These are phyloP conservation scores for Orbilia javanica DNA, from an alignment of 2,329 filamentous ascomycete species.

Conservation along the genomic window DNA sequence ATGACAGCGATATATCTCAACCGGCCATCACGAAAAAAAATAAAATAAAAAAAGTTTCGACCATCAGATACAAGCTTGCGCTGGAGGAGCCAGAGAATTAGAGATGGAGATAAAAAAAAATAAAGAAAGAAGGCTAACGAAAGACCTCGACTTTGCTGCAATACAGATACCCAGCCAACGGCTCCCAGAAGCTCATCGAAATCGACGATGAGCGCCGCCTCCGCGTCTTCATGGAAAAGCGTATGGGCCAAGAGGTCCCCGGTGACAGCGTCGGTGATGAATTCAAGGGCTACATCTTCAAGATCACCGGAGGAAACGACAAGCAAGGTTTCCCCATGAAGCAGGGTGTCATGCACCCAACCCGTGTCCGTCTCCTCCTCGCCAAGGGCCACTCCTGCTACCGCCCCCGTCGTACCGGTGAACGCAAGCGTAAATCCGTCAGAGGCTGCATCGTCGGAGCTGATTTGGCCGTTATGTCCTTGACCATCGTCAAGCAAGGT, in stretches of 20 bases:
- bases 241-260: conserved; percentile 91
- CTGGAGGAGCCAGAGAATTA: not conserved
- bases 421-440: conserved; percentile 99
- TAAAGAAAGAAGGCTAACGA: not conserved
- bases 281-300: conserved; percentile 99
- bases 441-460: conserved; percentile 98
- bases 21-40: conserved; percentile 1
- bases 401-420: conserved; percentile 94
- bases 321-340: conserved; percentile 99
- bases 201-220: conserved; percentile 99
- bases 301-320: conserved; percentile 99
- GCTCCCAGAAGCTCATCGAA: conserved; percentile 99
- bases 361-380: conserved; percentile 97
- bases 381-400: conserved; percentile 97
- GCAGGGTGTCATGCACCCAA: conserved; percentile 99
- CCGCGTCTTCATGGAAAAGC: conserved; percentile 90
- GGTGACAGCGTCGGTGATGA: conserved; percentile 97
- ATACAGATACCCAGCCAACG: conserved; percentile 88
- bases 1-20: conserved; percentile 5
- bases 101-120: not conserved
- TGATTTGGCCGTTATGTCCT: conserved; percentile 93
- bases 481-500: conserved; percentile 98
- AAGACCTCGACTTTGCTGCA: not conserved
- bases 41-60: not conserved
- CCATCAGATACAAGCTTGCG: too few relatives aligned